Base-by-base conservation (phyloP, 2,329 filamentous ascomycete species). In the Cytospora piceicola region DNA sequence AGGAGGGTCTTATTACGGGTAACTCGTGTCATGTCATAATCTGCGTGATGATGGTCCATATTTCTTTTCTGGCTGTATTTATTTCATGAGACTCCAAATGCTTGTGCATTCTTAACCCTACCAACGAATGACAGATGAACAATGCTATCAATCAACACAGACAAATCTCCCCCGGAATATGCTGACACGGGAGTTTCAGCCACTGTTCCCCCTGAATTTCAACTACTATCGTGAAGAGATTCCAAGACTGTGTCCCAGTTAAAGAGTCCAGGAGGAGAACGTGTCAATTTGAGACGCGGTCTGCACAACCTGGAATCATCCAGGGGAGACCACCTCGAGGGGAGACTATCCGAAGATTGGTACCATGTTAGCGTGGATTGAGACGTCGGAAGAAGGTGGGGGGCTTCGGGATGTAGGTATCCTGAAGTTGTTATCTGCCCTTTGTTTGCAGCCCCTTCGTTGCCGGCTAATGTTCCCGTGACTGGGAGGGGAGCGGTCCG, bases 31-130 rank as follows among this genome's bases (percentile, higher is more conserved):
- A 49, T 12, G 29, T 30, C 27, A 24, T 46, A 42, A 49, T 62
- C 29, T 56, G 15, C 32, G 39, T 63, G 54, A 34, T 36, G 39
- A 34, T 27, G n/a, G 52, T 12, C n/a, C n/a, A n/a, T 51, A n/a
- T 34, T 55, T 34, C 49, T 63, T 36, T 63, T 57, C 7, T 29
- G 34, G 5, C 20, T 63, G 60, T 34, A 2, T 36, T 49, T 51
- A 57, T 29, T 22, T 49, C 9, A 22, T 62, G 1, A 27, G 32
- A 51, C 36, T 51, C 12, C 12, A 53, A 51, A 27, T 57, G 29
- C 30, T 63, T 29, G 4, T 36, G 39, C 53, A 29, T 30, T 51
- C 22, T 36, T n/a, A 12, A 46, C 8, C 32, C 11, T 34, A 34
- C 7, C 20, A n/a, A 46, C 20, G 36, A 22, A 46, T n/a, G 20